A percentile compares a stretch with the other conserved stretches of the same genome.
Conservation (phyloP, 2,329 filamentous ascomycete genomes). For the Ophidiomyces ophidiicola region DNA sequence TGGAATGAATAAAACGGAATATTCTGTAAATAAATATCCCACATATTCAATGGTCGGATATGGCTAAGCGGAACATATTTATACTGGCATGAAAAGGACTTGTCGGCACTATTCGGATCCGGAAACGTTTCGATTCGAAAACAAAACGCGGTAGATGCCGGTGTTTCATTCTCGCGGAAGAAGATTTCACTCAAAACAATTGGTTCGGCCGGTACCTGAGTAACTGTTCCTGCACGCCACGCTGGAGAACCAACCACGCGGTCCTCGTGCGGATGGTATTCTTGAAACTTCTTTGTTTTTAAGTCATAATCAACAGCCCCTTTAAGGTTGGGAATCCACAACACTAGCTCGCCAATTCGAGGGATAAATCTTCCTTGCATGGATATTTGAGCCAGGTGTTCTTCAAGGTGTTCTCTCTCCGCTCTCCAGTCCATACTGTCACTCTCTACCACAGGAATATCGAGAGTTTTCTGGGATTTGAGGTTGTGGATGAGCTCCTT, state of each 20-base stretch:
- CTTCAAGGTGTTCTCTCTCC: conserved; percentile 34
- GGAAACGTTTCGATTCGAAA: conserved; percentile 48
- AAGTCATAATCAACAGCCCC: conserved; percentile 29
- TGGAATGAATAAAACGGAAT: conserved; percentile 36
- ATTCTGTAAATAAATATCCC: conserved; percentile 38
- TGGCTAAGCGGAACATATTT: conserved; percentile 44
- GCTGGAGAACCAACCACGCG: conserved; percentile 29
- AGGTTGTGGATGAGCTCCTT: conserved; percentile 40
- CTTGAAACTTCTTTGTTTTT: conserved; percentile 21
- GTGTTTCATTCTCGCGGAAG: conserved; percentile 28
- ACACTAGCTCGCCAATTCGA: conserved; percentile 45
- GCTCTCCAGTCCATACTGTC: conserved; percentile 47
- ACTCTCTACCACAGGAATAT: conserved; percentile 38
- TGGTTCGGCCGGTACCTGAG: conserved; percentile 39
- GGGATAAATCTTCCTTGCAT: conserved; percentile 42
- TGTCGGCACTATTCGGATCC: conserved; percentile 39
- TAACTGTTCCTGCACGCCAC: conserved; percentile 48
- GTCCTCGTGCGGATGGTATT: conserved; percentile 25
- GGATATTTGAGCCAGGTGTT: conserved; percentile 32
- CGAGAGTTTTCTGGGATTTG: conserved; percentile 29
- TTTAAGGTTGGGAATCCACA: conserved; percentile 36
- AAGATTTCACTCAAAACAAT: conserved; percentile 37
- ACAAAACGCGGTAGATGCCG: conserved; percentile 40
- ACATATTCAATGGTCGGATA: conserved; percentile 45
- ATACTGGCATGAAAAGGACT: conserved; percentile 42